Evolutionary conservation across 192 early-diverging fungal genomes (phyloP).

Genomic region (Backusella australiensis): DNA sequence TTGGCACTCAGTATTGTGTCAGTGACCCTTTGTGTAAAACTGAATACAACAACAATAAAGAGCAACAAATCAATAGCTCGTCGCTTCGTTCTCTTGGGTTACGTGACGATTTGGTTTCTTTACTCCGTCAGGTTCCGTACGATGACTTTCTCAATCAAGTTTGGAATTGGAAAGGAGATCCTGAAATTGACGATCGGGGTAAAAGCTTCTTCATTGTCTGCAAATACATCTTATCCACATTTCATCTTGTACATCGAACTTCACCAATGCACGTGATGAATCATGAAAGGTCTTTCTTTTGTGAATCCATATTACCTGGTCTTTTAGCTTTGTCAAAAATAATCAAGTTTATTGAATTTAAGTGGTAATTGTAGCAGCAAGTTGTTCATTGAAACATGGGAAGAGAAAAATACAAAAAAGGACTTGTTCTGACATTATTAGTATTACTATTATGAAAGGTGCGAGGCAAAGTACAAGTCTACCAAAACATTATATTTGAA

Average conservation of each 20-base stretch:
- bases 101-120: conserved; percentile 1
- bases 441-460: conserved; percentile 11
- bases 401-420: conserved; percentile 15
- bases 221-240: conserved; percentile 8
- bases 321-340: conserved; percentile 15
- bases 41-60: conserved; percentile 15
- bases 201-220: no score
- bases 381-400: conserved; percentile 7
- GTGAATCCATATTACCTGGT: neutral
- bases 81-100: conserved; percentile 7
- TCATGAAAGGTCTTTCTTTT: conserved; percentile 14
- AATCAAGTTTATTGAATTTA: conserved; percentile 12
- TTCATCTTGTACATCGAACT: conserved; percentile 12
- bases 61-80: conserved; percentile 6
- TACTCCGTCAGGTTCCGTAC: neutral
- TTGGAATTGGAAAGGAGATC: no score
- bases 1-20: conserved; percentile 13
- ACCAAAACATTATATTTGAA: conserved; percentile 8
- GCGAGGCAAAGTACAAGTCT: conserved; percentile 6
- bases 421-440: neutral
- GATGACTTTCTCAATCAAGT: no score
- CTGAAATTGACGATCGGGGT: no score
- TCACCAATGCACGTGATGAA: conserved; percentile 11
- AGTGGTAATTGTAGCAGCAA: conserved; percentile 9
- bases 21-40: conserved; percentile 11